Conservation (phyloP, 1,139 yeast genomes). For the Suhomyces bokatorum region DNA sequence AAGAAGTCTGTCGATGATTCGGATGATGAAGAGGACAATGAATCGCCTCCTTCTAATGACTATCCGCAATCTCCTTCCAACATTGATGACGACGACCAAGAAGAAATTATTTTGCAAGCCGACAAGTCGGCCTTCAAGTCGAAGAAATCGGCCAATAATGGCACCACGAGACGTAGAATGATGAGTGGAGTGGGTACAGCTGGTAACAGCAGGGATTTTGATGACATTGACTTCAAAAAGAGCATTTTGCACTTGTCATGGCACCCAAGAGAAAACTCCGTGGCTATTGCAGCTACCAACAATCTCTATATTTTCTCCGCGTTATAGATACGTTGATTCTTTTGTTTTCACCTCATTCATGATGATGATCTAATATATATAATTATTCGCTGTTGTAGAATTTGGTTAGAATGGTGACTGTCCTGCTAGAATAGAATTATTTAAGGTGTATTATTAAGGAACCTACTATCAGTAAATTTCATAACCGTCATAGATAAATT, state of each 20-base stretch:
- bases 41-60: conserved; percentile 30
- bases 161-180: conserved; percentile 44
- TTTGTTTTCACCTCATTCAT: conserved; percentile 6
- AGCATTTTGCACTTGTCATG: conserved; percentile 94
- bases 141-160: conserved; percentile 50
- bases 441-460: no score
- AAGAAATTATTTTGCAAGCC: conserved; percentile 86
- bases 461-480: no score
- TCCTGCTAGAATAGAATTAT: no score
- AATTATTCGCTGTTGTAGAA: neutral
- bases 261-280: conserved; percentile 97
- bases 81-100: conserved; percentile 60
- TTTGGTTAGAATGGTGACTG: no score
- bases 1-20: conserved; percentile 31
- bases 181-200: conserved; percentile 45
- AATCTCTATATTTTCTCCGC: conserved; percentile 81
- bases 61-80: conserved; percentile 42
- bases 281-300: conserved; percentile 98
- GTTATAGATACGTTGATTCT: conserved; percentile 32
- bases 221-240: conserved; percentile 90
- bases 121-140: conserved; percentile 95
- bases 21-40: conserved; percentile 40
- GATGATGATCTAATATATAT: conserved; percentile 7
- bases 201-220: conserved; percentile 55
- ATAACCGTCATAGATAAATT: no score